Evolutionary conservation across 192 early-diverging fungal species (phyloP).

Genomic region (Entophlyctis helioformis): DNA sequence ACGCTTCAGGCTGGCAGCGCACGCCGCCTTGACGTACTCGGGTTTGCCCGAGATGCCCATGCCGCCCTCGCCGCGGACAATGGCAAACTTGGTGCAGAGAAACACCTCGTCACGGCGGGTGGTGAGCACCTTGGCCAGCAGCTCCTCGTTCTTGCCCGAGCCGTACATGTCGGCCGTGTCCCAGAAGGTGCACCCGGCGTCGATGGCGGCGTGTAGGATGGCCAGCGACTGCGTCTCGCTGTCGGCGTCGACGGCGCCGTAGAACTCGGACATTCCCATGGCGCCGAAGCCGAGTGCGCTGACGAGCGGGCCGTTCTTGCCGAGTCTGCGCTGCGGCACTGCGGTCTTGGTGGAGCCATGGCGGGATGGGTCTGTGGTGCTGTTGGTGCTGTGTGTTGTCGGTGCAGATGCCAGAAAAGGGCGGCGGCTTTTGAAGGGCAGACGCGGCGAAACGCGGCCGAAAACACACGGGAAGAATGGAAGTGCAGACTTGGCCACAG

Average conservation of each 20-base stretch:
- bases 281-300: conserved; percentile 25
- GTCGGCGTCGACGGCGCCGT: conserved; percentile 18
- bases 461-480: too few species aligned
- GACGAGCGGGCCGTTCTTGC: conserved; percentile 23
- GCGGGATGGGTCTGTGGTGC: too few species aligned
- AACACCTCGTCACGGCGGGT: conserved; percentile 39
- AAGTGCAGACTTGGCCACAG: too few species aligned
- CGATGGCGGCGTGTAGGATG: conserved; percentile 32
- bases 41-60: background rate
- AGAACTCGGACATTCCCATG: conserved; percentile 31
- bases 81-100: conserved; percentile 52
- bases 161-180: conserved; percentile 50
- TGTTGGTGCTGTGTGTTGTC: too few species aligned
- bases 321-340: conserved; percentile 16
- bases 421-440: too few species aligned
- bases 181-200: conserved; percentile 41
- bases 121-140: conserved; percentile 37
- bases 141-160: conserved; percentile 30
- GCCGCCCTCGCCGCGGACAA: conserved; percentile 13
- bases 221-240: conserved; percentile 10
- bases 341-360: too few species aligned
- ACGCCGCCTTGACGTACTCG: conserved; percentile 29
- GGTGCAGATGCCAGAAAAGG: too few species aligned
- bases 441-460: too few species aligned
- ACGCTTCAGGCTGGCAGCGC: conserved; percentile 26